phyloP scores from a whole-genome alignment of 139 green algal genomes.

The Chlorella sorokiniana region DNA sequence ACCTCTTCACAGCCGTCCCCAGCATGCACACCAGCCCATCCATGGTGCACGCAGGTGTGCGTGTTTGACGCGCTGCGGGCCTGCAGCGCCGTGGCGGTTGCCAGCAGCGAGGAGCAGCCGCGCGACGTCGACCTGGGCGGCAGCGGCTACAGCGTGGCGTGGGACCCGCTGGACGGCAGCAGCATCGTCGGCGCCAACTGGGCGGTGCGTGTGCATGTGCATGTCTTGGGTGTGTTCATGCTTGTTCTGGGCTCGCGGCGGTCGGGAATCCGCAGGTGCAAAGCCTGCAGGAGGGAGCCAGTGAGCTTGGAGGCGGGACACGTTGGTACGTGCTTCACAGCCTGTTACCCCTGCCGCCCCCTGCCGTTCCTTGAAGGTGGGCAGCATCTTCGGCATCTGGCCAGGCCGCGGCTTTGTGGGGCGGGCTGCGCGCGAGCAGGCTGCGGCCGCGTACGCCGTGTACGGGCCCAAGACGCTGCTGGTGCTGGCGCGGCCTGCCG shows the following conservation, averaged over 20 bases:
- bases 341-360: not conserved
- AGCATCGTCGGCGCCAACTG: constrained; percentile 81
- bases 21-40: too few relatives aligned
- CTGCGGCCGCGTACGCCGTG: constrained; percentile 76
- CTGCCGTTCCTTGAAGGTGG: constrained; percentile 17
- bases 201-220: too few relatives aligned
- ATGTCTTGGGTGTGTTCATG: too few relatives aligned
- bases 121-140: constrained; percentile 53
- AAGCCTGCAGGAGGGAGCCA: too few relatives aligned
- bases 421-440: constrained; percentile 56
- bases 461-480: constrained; percentile 83
- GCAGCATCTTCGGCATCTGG: constrained; percentile 88
- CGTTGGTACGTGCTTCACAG: not conserved
- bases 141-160: constrained; percentile 65
- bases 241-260: too few relatives aligned
- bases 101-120: constrained; percentile 78
- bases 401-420: constrained; percentile 63
- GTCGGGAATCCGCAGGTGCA: too few relatives aligned
- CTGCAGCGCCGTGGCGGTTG: constrained; percentile 65
- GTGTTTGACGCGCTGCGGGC: constrained; percentile 61
- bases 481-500: constrained; percentile 61
- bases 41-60: constrained; percentile 43
- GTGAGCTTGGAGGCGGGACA: too few relatives aligned
- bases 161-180: constrained; percentile 84
- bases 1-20: not conserved